phyloP scores from a whole-genome alignment of 2,329 filamentous ascomycete genomes.

The Claviceps fusiformis region DNA sequence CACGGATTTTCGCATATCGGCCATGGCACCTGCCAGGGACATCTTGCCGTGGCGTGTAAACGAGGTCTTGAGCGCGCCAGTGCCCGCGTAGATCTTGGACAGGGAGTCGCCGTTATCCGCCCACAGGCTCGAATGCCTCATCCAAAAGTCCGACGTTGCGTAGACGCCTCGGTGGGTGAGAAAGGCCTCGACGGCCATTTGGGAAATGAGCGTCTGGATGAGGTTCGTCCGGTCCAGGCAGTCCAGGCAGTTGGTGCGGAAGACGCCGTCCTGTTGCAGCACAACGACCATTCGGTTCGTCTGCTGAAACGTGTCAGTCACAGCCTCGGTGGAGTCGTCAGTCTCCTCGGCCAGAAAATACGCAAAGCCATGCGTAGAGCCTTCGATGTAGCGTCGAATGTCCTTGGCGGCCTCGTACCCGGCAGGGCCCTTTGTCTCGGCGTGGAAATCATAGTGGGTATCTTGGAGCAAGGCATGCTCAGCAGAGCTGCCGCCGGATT shows the following conservation, averaged over 20 bases:
- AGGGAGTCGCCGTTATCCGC: conserved; percentile 92
- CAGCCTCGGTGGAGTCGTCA: conserved; percentile 35
- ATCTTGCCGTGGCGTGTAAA: conserved; percentile 93
- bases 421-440: conserved; percentile 71
- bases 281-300: conserved; percentile 46
- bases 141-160: conserved; percentile 73
- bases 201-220: conserved; percentile 89
- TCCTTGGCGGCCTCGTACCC: conserved; percentile 85
- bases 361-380: conserved; percentile 77
- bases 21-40: conserved; percentile 82
- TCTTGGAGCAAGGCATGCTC: conserved; percentile 65
- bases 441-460: conserved; percentile 94
- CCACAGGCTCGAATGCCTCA: conserved; percentile 85
- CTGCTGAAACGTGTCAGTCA: conserved; percentile 17
- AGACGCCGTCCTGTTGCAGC: conserved; percentile 87
- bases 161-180: conserved; percentile 56
- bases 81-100: conserved; percentile 92
- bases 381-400: conserved; percentile 65
- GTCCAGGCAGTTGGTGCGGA: conserved; percentile 90
- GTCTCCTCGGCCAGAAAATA: conserved; percentile 74
- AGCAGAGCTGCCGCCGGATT: conserved; percentile 34
- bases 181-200: conserved; percentile 82
- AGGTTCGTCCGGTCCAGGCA: conserved; percentile 93
- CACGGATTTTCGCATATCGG: conserved; percentile 90
- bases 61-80: conserved; percentile 86